phyloP scores from a whole-genome alignment of 2,329 filamentous ascomycete genomes.

The Fusarium sp. region DNA sequence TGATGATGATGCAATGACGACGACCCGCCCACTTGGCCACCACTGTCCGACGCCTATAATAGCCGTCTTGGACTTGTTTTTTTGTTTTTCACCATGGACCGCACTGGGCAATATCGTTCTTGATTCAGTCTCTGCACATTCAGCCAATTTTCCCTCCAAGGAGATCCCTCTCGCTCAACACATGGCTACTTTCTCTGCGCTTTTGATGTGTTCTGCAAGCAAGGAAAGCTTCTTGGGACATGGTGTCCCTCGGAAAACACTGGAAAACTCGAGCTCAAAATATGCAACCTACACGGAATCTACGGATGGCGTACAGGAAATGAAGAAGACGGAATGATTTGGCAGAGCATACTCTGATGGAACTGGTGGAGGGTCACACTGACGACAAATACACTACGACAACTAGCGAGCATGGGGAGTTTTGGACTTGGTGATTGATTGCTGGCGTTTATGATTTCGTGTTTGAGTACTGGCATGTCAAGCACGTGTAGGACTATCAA shows the following conservation, averaged over 20 bases:
- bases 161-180: conserved; percentile 32
- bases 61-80: conserved; percentile 5
- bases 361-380: conserved; percentile 7
- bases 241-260: conserved; percentile 15
- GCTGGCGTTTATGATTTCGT: conserved; percentile 35
- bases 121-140: conserved; percentile 20
- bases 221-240: conserved; percentile 25
- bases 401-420: conserved; percentile 38
- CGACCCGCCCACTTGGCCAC: conserved; percentile 19
- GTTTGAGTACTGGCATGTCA: conserved; percentile 28
- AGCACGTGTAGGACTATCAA: conserved; percentile 29
- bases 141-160: conserved; percentile 22
- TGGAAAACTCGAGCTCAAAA: conserved; percentile 29
- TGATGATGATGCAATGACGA: conserved; percentile 35
- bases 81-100: conserved; percentile 1
- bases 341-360: conserved; percentile 14
- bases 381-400: conserved; percentile 30
- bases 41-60: conserved; percentile 28
- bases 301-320: conserved; percentile 27
- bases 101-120: conserved; percentile 23
- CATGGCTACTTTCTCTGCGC: conserved; percentile 24
- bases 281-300: conserved; percentile 21
- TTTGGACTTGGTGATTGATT: conserved; percentile 19
- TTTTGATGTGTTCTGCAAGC: conserved; percentile 33
- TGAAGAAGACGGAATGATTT: conserved; percentile 15